A percentile compares a stretch with the other conserved stretches of the same genome.
These are phyloP conservation scores for Eutrema heterophyllum DNA, from an alignment of 345 rosid genomes.

Conservation along the genomic window DNA sequence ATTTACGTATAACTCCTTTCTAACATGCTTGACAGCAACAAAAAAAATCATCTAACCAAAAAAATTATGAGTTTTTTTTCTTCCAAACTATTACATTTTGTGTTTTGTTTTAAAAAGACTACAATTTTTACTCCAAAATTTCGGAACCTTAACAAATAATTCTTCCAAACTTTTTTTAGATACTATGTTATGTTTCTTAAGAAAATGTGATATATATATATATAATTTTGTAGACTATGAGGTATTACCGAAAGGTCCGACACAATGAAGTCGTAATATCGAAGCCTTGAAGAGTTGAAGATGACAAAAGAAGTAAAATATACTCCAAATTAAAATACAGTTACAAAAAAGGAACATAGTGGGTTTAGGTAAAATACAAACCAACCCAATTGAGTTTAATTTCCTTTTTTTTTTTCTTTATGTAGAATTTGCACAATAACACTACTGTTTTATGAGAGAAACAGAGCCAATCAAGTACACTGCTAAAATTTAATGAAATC, in stretches of 20 bases:
- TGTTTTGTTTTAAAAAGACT: background rate
- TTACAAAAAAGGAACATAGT: slow-evolving; percentile 21
- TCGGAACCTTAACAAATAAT: background rate
- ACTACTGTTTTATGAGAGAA: slow-evolving; percentile 19
- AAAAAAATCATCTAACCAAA: background rate
- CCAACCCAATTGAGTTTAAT: slow-evolving; percentile 19
- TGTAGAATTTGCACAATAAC: slow-evolving; percentile 27
- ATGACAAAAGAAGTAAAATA: slow-evolving; percentile 13
- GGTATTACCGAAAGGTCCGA: background rate
- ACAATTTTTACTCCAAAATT: background rate
- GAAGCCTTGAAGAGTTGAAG: background rate
- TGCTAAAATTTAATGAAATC: slow-evolving; percentile 33
- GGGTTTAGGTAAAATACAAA: slow-evolving; percentile 29
- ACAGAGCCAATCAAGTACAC: slow-evolving; percentile 7
- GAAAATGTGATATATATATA: background rate
- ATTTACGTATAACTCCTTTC: background rate
- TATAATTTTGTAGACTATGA: background rate
- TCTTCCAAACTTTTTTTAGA: background rate
- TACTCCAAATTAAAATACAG: slow-evolving; percentile 16
- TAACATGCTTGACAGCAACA: background rate
- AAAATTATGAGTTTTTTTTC: background rate
- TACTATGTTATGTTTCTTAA: too few species aligned
- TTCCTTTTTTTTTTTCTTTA: slow-evolving; percentile 1
- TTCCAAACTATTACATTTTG: background rate
- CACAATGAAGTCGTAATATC: background rate